Base-by-base conservation (phyloP, 108 stramenopile species). In the Thalassiosira profunda region DNA sequence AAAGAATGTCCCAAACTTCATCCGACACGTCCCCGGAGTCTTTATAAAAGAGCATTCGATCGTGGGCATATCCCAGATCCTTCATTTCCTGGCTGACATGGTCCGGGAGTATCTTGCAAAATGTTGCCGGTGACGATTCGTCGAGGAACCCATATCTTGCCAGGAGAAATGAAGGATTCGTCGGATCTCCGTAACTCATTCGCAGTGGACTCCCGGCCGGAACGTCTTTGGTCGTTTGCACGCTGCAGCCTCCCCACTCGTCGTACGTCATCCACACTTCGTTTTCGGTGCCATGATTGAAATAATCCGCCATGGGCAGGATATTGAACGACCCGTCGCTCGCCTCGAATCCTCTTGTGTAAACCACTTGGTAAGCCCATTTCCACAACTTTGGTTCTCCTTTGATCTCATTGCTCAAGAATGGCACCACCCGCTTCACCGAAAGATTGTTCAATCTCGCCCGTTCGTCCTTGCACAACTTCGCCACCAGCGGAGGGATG, bases 1-100 rank as follows among this genome's bases (percentile, higher is more conserved):
- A 48, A 20, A 84, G 34, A 37, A 81, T 66, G 58, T 84, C 83
- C 83, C 83, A 84, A 14, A 84, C 83, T 41, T 84, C 76, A 15
- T 66, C 70, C 3, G 76, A 70, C 1, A 80, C 71, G 2, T 81
- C 83, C 12, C 83, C 83, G 5, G 76, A 78, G 21, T 80, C 78
- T 42, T 78, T 81, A 62, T 73, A 84, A 55, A 84, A 84, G 2
- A 84, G 59, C 75, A 84, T 78, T 23, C 76, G 29, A 35, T 56
- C 58, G 11, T 56, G 35, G 0, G 24, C 52, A 35, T 78, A 81
- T 8, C 80, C 83, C 58, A 84, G 61, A 24, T 84, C 53, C 11
- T 34, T 45, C 49, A 84, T 36, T 63, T 81, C 76, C 11, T 65
- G 31, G 35, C 46, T 72, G 2, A 76, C 18, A 29, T 66, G 45